Evolutionary conservation across 352 stramenopile genomes (phyloP).

Genomic region (Pythium myriotylum): DNA sequence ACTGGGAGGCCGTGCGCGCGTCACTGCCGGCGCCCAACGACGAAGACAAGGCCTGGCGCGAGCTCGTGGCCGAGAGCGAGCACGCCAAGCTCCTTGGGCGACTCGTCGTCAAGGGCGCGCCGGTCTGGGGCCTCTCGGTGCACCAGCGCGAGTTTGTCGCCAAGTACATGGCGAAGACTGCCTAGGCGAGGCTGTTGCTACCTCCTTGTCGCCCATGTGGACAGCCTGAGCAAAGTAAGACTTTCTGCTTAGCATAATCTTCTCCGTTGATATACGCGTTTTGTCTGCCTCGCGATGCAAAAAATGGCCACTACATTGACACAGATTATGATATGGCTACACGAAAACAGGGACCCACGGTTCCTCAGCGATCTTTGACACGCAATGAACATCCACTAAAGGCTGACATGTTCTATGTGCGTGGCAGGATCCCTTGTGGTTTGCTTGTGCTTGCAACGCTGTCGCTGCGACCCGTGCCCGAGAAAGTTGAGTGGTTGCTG

Average conservation of each 20-base stretch:
- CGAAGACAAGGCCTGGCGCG: conserved; percentile 33
- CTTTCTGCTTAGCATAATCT: conserved; percentile 4
- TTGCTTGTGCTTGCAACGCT: neutral
- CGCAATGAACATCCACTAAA: no score
- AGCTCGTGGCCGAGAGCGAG: conserved; percentile 43
- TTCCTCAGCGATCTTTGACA: no score
- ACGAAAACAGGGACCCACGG: no score
- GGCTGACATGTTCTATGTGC: no score
- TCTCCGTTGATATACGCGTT: neutral
- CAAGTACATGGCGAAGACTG: conserved; percentile 36
- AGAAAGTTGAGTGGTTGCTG: conserved; percentile 21
- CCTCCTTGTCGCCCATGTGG: no score
- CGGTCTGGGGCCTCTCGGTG: conserved; percentile 76
- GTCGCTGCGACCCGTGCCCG: neutral
- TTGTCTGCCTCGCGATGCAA: no score
- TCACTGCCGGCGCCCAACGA: conserved; percentile 27
- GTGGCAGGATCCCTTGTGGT: no score
- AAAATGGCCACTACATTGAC: no score
- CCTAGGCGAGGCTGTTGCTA: neutral
- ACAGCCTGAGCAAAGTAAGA: neutral
- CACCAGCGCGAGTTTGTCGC: conserved; percentile 75
- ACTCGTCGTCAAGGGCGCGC: conserved; percentile 69
- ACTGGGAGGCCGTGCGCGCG: conserved; percentile 46
- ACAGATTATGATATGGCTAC: no score
- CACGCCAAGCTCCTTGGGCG: conserved; percentile 56